Percentiles rank a stretch among this genome's conserved stretches.
Conservation (phyloP, 2,329 filamentous ascomycete species). For the Trichoderma koningii region DNA sequence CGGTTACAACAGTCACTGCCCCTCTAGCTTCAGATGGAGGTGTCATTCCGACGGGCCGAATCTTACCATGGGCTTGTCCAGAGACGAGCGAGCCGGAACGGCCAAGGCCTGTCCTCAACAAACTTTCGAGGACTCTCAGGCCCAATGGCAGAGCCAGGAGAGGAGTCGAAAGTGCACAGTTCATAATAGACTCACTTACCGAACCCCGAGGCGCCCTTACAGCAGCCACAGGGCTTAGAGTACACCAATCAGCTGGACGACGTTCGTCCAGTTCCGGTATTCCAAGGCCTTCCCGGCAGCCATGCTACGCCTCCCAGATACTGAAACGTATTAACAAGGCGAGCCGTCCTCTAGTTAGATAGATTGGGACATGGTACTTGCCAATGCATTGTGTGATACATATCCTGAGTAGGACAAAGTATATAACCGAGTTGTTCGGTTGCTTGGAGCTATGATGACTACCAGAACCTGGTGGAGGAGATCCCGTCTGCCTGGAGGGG, state of each 20-base stretch:
- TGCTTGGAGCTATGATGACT: conserved; percentile 66
- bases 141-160: conserved; percentile 57
- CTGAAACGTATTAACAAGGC: conserved; percentile 39
- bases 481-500: conserved; percentile 56
- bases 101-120: conserved; percentile 58
- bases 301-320: conserved; percentile 60
- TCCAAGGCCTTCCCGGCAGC: conserved; percentile 35
- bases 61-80: neutral
- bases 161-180: conserved; percentile 55
- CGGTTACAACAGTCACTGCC: neutral
- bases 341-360: conserved; percentile 46
- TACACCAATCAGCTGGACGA: neutral
- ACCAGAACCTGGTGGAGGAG: conserved; percentile 62
- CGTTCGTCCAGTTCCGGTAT: neutral
- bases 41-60: too few relatives aligned
- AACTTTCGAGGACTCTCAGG: conserved; percentile 58
- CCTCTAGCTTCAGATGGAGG: neutral
- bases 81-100: conserved; percentile 53
- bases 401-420: conserved; percentile 47
- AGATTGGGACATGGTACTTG: conserved; percentile 53
- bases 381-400: conserved; percentile 61
- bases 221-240: neutral
- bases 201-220: too few relatives aligned
- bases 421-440: conserved; percentile 56
- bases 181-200: conserved; percentile 44